Evolutionary conservation across 768 basidiomycete species (phyloP), one percentile per base, ranked within the genome.

Genomic region (Pleurotus tuoliensis): DNA sequence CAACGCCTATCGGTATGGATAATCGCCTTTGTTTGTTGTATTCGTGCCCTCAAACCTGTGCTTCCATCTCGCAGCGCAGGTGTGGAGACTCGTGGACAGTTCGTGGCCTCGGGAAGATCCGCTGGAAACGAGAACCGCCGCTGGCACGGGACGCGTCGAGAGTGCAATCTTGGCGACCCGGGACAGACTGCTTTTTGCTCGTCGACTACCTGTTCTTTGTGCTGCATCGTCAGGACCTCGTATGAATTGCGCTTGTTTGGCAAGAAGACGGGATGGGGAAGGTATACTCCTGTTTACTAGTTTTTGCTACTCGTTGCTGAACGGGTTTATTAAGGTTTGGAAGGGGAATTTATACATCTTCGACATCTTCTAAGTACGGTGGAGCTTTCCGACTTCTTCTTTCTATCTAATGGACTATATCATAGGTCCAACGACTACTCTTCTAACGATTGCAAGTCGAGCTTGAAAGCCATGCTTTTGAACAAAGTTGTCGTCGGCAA

Each of bases 401-500:
- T 11, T 11, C 13, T 15, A 50, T 55, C 53, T 6, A 45, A 41
- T 56, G 45, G 38, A 47, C 50, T 15, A 24, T 39, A 38, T 37
- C 15, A 50, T 15, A 83, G 82, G 62, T 86, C 87, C 15, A 83
- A 87, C 58, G 87, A 89, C 67, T 89, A 89, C 64, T 86, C 86
- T 9, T 74, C 71, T 51, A 87, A 86, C 58, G 73, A 78, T 52
- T 79, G 77, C 58, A 69, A 76, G 43, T 87, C 83, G 0, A 66
- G 68, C 15, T 67, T 81, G 59, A 87, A 87, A 61, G 82, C 83
- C 0, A 85, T 89, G 39, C 75, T 89, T n/a, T 69, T 89, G 53
- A 88, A 87, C 69, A 88, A 88, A 63, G 87, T 89, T 16, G 73
- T 88, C 12, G 86, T 87, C 20, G 87, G 87, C 24, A 85, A 82